Conservation (phyloP, 1,284 basidiomycete species). For the Sphaerobolus stellatus region DNA sequence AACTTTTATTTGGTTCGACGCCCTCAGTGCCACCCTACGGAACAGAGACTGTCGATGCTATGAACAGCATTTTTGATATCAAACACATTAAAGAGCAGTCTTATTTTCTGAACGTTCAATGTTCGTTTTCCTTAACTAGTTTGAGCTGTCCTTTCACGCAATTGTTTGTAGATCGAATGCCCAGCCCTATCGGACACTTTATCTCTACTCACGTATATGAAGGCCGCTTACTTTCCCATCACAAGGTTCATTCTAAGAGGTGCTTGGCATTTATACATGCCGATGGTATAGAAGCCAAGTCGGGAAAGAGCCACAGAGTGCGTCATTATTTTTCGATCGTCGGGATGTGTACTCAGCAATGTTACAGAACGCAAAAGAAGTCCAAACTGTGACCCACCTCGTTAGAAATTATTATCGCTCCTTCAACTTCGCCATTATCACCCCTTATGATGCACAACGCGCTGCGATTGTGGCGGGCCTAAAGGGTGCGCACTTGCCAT, state of each 20-base stretch:
- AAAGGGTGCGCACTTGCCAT: conserved; percentile 36
- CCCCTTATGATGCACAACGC: conserved; percentile 69
- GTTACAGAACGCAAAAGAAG: conserved; percentile 52
- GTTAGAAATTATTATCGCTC: conserved; percentile 45
- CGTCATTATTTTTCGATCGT: no score
- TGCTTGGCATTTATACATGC: no score
- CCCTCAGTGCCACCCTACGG: conserved; percentile 50
- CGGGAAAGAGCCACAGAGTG: no score
- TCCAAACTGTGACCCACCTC: conserved; percentile 44
- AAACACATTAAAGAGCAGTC: conserved; percentile 42
- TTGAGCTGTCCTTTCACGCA: no score
- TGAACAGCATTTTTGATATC: conserved; percentile 62
- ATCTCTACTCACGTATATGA: no score
- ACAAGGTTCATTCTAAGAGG: no score
- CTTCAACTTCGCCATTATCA: conserved; percentile 59
- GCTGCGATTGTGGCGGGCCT: conserved; percentile 48
- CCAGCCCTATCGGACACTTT: no score
- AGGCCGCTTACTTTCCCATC: no score
- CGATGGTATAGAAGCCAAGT: no score
- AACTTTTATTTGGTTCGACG: conserved; percentile 1
- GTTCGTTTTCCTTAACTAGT: conserved; percentile 34
- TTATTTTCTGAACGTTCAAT: conserved; percentile 57
- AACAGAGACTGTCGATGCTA: conserved; percentile 47
- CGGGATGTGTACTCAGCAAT: no score
- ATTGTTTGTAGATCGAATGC: no score